Evolutionary conservation across 202 grass and related monocot genomes (phyloP).

Genomic region (Schoenoplectus tabernaemontani): DNA sequence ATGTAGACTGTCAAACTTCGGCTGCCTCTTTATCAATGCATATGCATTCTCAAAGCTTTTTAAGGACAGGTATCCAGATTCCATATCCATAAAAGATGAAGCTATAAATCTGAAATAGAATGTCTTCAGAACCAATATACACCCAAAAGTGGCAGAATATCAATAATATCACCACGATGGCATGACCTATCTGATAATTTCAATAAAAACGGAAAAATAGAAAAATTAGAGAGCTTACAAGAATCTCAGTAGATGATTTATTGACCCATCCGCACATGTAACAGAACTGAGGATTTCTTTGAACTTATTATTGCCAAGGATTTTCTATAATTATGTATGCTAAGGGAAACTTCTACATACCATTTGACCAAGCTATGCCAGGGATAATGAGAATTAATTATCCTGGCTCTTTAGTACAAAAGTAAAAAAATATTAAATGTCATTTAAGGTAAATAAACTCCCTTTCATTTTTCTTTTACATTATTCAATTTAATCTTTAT

Average conservation of each 20-base stretch:
- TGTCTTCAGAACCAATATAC: slow-evolving; percentile 20
- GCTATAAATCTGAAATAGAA: slow-evolving; percentile 49
- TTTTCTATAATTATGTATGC: slow-evolving; percentile 48
- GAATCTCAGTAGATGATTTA: slow-evolving; percentile 59
- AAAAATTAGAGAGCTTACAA: slow-evolving; percentile 51
- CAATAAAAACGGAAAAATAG: slow-evolving; percentile 8
- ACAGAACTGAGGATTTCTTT: slow-evolving; percentile 63
- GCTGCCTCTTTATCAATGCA: slow-evolving; percentile 62
- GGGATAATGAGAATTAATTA: slow-evolving; percentile 1
- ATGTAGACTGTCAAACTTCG: slow-evolving; percentile 65
- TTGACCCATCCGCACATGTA: slow-evolving; percentile 54
- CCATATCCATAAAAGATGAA: slow-evolving; percentile 68
- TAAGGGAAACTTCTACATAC: slow-evolving; percentile 13
- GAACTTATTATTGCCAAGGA: slow-evolving; percentile 65
- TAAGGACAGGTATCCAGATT: slow-evolving; percentile 60
- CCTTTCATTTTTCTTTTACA: slow-evolving; percentile 19
- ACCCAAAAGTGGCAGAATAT: slow-evolving; percentile 3
- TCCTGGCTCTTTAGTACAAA: slow-evolving; percentile 3
- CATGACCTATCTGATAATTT: background rate
- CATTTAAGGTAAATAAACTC: slow-evolving; percentile 6
- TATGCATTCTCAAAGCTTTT: slow-evolving; percentile 55
- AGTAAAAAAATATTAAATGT: slow-evolving; percentile 8
- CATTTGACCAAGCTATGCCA: background rate
- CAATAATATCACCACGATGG: background rate
- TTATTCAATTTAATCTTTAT: background rate